These are phyloP conservation scores for Talaromyces wortmannii DNA, from an alignment of 495 filamentous ascomycete genomes.

Conservation along the genomic window DNA sequence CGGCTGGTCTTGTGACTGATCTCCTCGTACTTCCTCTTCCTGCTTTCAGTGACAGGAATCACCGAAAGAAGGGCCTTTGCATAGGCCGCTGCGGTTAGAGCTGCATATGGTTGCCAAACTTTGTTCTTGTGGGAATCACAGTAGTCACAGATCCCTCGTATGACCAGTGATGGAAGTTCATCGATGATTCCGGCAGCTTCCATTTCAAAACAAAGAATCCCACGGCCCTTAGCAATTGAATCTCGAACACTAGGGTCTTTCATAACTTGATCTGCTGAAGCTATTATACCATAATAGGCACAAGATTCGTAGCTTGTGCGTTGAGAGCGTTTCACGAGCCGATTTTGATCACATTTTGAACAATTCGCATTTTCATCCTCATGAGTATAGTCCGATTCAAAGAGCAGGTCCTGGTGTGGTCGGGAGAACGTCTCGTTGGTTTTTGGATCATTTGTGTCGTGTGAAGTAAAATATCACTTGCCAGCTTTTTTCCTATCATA, in stretches of 20 bases:
- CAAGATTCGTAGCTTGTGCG: constrained; percentile 1
- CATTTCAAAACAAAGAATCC: constrained; percentile 11
- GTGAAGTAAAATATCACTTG: constrained; percentile 8
- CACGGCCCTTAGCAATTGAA: neutral
- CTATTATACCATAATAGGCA: constrained; percentile 3
- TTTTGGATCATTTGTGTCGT: constrained; percentile 5
- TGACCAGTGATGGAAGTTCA: constrained; percentile 11
- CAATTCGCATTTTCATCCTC: constrained; percentile 9
- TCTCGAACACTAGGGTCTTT: constrained; percentile 10
- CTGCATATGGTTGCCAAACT: constrained; percentile 16
- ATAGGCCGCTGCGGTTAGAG: constrained; percentile 14
- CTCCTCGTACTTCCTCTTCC: no score
- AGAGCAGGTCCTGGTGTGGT: constrained; percentile 18
- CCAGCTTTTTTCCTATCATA: constrained; percentile 1
- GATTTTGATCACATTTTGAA: constrained; percentile 8
- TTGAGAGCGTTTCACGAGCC: constrained; percentile 1
- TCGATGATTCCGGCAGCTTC: neutral
- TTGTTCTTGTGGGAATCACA: constrained; percentile 20
- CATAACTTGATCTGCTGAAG: constrained; percentile 18
- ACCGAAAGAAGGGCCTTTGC: constrained; percentile 12
- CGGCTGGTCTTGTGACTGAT: no score
- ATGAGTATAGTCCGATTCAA: constrained; percentile 18
- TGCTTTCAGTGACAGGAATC: neutral
- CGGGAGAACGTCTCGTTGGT: constrained; percentile 14
- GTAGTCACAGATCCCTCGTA: constrained; percentile 19